A percentile compares a stretch with the other conserved stretches of the same genome.
Evolutionary conservation across 2,329 filamentous ascomycete genomes (phyloP).

Genomic region (Trichophyton schoenleinii): DNA sequence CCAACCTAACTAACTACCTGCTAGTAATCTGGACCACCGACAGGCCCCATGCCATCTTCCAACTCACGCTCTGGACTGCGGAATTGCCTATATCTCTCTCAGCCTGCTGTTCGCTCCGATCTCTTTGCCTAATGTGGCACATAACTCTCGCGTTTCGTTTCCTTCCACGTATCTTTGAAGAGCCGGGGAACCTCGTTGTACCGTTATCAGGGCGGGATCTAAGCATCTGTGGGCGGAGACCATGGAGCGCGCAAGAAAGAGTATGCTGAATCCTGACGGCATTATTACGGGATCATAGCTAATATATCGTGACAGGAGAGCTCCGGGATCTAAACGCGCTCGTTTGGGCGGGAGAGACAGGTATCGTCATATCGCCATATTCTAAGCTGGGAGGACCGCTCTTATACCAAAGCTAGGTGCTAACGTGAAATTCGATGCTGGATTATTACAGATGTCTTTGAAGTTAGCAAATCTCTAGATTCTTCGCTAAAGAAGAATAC

Average conservation of each 20-base stretch:
- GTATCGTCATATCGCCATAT: constrained; percentile 36
- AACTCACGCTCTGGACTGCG: not conserved
- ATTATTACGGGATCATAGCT: not conserved
- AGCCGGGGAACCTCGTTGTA: not conserved
- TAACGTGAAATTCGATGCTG: constrained; percentile 9
- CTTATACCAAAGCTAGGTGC: constrained; percentile 11
- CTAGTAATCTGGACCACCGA: not conserved
- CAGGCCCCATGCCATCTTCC: not conserved
- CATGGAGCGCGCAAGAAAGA: constrained; percentile 41
- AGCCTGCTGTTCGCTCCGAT: not conserved
- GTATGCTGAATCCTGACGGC: constrained; percentile 21
- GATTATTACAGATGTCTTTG: constrained; percentile 53
- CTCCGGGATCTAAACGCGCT: constrained; percentile 76
- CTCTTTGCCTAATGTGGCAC: constrained; percentile 10
- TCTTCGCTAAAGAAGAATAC: constrained; percentile 97
- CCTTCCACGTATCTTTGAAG: constrained; percentile 6
- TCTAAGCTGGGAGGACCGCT: constrained; percentile 4
- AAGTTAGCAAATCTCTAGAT: constrained; percentile 68
- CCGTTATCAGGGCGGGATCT: not conserved
- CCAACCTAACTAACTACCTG: not conserved
- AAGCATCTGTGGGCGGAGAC: constrained; percentile 4
- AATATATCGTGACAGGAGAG: constrained; percentile 50
- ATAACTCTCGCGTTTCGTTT: constrained; percentile 7
- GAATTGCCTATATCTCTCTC: not conserved
- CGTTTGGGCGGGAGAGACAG: constrained; percentile 80